Conservation (phyloP, 2,329 filamentous ascomycete species). For the Dothideomycetes sp. region DNA sequence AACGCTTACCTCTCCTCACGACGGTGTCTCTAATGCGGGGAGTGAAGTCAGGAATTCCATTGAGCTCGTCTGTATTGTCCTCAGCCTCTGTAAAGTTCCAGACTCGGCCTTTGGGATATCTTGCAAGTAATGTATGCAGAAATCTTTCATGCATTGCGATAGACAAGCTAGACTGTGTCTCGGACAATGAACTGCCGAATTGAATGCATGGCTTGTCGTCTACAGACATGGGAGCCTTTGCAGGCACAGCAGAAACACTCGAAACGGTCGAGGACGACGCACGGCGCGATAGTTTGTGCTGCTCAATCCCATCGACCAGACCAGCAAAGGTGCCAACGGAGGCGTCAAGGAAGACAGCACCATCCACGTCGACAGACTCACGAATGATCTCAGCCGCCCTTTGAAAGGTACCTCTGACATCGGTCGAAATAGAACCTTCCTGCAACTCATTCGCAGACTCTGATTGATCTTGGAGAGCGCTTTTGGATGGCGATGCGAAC, state of each 20-base stretch:
- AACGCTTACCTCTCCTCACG: constrained; percentile 7
- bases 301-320: constrained; percentile 9
- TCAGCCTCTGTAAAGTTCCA: constrained; percentile 27
- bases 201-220: constrained; percentile 7
- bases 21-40: neutral
- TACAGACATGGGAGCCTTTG: neutral
- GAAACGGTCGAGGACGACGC: neutral
- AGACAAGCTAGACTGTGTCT: neutral
- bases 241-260: neutral
- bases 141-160: constrained; percentile 14
- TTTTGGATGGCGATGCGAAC: too few species aligned
- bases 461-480: too few species aligned
- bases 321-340: constrained; percentile 16
- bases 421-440: constrained; percentile 25
- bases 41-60: neutral
- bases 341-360: constrained; percentile 34
- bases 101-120: constrained; percentile 27
- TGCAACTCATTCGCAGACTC: constrained; percentile 18
- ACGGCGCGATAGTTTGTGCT: neutral
- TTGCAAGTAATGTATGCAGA: constrained; percentile 19
- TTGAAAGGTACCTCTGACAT: constrained; percentile 27
- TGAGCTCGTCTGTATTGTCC: constrained; percentile 14
- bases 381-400: constrained; percentile 37
- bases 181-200: constrained; percentile 1
- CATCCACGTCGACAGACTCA: constrained; percentile 36